Conservation (phyloP, 1,284 basidiomycete genomes). For the Abortiporus biennis region DNA sequence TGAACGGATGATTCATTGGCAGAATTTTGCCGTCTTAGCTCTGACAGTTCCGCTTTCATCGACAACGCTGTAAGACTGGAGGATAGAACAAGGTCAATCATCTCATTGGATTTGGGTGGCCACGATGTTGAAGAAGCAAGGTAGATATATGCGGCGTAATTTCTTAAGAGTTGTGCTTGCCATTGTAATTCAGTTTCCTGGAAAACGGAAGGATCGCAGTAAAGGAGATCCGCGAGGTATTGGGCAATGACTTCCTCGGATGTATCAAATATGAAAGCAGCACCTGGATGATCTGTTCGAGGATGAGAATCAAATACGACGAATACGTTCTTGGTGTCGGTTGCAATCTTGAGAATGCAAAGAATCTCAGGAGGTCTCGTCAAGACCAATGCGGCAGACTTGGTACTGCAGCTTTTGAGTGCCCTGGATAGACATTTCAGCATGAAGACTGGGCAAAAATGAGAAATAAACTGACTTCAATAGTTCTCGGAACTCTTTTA, state of each 20-base stretch:
- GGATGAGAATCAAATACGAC: constrained; percentile 62
- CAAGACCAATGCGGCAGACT: constrained; percentile 44
- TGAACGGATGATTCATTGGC: too few relatives aligned
- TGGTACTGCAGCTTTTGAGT: too few relatives aligned
- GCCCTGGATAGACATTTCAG: constrained; percentile 22
- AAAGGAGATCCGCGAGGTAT: constrained; percentile 43
- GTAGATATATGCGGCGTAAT: constrained; percentile 54
- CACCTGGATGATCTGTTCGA: constrained; percentile 41
- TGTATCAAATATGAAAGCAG: constrained; percentile 46
- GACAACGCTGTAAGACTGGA: constrained; percentile 41
- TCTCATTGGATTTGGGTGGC: constrained; percentile 19
- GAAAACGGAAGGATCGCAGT: constrained; percentile 39
- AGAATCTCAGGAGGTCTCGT: constrained; percentile 68
- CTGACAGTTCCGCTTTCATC: constrained; percentile 34
- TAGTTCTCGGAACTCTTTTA: constrained; percentile 32
- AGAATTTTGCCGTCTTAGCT: constrained; percentile 27
- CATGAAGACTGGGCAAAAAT: not conserved
- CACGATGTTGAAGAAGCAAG: constrained; percentile 22
- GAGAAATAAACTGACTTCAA: constrained; percentile 32
- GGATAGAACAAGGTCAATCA: constrained; percentile 33
- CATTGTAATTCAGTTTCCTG: constrained; percentile 42
- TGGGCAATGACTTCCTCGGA: constrained; percentile 34
- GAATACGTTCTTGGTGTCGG: constrained; percentile 30
- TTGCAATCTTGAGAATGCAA: constrained; percentile 43
- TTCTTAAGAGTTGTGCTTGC: constrained; percentile 55